Conservation (phyloP, 176 grass and related monocot species). For the Triticum dicoccoides region DNA sequence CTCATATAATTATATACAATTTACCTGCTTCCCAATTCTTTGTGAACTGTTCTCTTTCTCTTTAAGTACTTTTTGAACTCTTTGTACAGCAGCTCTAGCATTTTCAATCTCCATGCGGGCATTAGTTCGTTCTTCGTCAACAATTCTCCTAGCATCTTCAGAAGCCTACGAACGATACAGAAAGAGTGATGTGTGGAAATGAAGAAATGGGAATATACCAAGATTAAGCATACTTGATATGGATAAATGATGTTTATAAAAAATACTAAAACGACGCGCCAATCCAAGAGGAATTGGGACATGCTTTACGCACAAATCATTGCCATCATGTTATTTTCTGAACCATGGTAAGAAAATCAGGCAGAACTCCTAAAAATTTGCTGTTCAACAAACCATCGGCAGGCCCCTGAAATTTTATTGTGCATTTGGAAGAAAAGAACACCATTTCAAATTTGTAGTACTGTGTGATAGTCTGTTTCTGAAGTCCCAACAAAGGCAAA, state of each 20-base stretch:
- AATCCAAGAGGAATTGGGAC: background rate
- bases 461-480: background rate
- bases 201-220: background rate
- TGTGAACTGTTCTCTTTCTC: slow-evolving; percentile 46
- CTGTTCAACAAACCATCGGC: background rate
- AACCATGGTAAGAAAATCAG: slow-evolving; percentile 13
- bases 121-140: slow-evolving; percentile 79
- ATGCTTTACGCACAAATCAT: background rate
- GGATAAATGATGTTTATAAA: background rate
- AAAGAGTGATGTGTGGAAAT: background rate
- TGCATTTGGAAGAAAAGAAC: slow-evolving; percentile 9
- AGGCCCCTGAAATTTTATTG: background rate
- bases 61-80: slow-evolving; percentile 66
- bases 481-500: background rate
- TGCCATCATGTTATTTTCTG: background rate
- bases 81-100: slow-evolving; percentile 54
- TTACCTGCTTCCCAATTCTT: slow-evolving; percentile 60
- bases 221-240: background rate
- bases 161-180: slow-evolving; percentile 54
- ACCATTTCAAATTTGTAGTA: background rate
- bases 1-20: slow-evolving; percentile 1
- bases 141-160: slow-evolving; percentile 73
- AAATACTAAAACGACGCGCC: background rate
- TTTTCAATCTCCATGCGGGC: slow-evolving; percentile 56
- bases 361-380: background rate